Base-by-base conservation (phyloP, 1,139 yeast genomes). In the Pichia sp. region DNA sequence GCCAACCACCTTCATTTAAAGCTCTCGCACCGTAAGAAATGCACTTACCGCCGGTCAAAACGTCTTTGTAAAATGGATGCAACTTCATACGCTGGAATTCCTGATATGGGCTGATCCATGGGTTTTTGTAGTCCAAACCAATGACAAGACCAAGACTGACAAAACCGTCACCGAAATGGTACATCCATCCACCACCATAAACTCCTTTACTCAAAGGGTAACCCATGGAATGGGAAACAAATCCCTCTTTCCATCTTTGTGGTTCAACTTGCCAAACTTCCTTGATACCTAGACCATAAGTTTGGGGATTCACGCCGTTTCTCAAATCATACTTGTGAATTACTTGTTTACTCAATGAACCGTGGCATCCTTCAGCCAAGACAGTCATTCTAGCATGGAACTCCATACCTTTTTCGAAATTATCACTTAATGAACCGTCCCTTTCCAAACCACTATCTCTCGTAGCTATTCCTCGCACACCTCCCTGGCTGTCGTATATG, bases 231-330 rank as follows among this genome's bases (percentile, higher is more conserved):
- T 93, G 99, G 1, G 87, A 84, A n/a, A 89, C 93, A 59, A 74
- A 82, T 0, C 99, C 99, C 61, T 79, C 79, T 55, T 82, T 77
- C 73, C 89, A 92, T 59, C 88, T 87, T 53, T 84, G 89, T 11
- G 93, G 90, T 42, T 78, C 76, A n/a, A 93, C 96, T 70, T 92
- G 93, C 99, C 99, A 93, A 5, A 93, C 95, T 71, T 93, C 99
- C 70, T 93, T 93, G 57, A 93, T 80, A 34, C 99, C 99, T 43
- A 93, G 70, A 13, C 99, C 99, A 70, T 93, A 93, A 0, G 98
- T 90, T 72, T 93, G 99, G 5, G 87, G 84, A 58, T 85, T 83
- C 38, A 78, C 73, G 52, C 84, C 79, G 52, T 78, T 77, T 57
- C 97, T 79, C 55, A 93, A 74, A 48, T 84, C 76, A 70, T 73